Percentiles rank a stretch among this genome's conserved stretches.
Conservation (phyloP, 495 filamentous ascomycete genomes). For the Bathelium albidoporum region DNA sequence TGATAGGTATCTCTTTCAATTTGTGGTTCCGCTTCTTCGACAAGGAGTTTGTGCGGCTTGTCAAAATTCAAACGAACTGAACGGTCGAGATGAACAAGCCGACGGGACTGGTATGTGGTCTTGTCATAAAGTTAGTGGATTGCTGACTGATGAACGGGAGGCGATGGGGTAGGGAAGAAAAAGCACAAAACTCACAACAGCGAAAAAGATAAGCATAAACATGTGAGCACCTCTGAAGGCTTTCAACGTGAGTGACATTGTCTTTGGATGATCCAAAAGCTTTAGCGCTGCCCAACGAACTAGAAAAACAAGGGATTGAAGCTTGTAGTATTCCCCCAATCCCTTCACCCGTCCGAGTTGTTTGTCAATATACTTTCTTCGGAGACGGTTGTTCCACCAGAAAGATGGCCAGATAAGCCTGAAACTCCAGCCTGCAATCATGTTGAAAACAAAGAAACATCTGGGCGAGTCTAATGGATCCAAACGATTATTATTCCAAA, state of each 20-base stretch:
- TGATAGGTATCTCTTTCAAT: neutral
- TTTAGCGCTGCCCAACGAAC: constrained; percentile 46
- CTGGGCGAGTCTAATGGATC: neutral
- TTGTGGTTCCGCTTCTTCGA: neutral
- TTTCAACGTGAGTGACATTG: constrained; percentile 35
- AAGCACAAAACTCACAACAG: constrained; percentile 18
- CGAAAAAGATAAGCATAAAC: constrained; percentile 38
- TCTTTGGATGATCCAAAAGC: constrained; percentile 38
- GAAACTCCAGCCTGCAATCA: neutral
- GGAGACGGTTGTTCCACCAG: constrained; percentile 70
- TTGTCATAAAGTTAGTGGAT: no score
- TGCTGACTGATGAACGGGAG: no score
- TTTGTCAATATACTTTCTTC: neutral
- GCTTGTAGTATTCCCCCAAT: constrained; percentile 55
- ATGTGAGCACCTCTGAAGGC: constrained; percentile 43
- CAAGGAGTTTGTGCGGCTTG: neutral
- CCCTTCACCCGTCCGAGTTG: constrained; percentile 48
- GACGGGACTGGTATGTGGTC: constrained; percentile 15
- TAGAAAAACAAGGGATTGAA: constrained; percentile 52
- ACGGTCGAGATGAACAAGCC: constrained; percentile 27
- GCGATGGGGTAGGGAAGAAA: neutral
- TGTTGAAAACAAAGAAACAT: neutral
- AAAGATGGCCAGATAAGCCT: constrained; percentile 28
- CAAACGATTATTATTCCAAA: neutral
- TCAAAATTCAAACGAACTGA: neutral